Conservation (phyloP, 441 rosid species). For the Adansonia gregorii region DNA sequence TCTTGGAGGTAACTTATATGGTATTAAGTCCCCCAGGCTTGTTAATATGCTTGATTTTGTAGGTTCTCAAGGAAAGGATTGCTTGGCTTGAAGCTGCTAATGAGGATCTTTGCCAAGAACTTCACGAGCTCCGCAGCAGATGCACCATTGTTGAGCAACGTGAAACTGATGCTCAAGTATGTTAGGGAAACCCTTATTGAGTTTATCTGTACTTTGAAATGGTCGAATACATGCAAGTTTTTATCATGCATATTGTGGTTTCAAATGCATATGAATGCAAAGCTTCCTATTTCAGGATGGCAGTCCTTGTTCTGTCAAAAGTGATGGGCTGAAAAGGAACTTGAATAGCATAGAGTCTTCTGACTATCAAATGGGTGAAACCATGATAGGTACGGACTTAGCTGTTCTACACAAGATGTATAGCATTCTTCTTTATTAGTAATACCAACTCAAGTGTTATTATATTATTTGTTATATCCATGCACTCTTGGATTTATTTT, state of each 20-base stretch:
- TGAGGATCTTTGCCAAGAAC: conserved; percentile 91
- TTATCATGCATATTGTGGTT: background rate
- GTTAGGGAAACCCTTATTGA: conserved; percentile 31
- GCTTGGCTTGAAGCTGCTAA: conserved; percentile 94
- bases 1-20: conserved; percentile 7
- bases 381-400: conserved; percentile 55
- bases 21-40: background rate
- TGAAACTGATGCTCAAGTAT: conserved; percentile 78
- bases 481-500: background rate
- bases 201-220: background rate
- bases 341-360: conserved; percentile 76
- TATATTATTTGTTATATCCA: background rate
- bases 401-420: conserved; percentile 9
- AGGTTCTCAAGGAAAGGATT: conserved; percentile 92
- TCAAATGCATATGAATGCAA: conserved; percentile 24
- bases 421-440: background rate
- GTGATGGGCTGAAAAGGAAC: conserved; percentile 83
- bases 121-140: conserved; percentile 83
- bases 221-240: conserved; percentile 6
- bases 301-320: conserved; percentile 57
- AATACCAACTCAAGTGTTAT: background rate
- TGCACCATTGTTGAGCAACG: conserved; percentile 55
- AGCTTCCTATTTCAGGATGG: conserved; percentile 59
- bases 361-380: conserved; percentile 82
- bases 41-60: conserved; percentile 25